Evolutionary conservation across 148 eudicot species (phyloP), one percentile per base, ranked within the genome.

Genomic region (Chenopodium formosanum): DNA sequence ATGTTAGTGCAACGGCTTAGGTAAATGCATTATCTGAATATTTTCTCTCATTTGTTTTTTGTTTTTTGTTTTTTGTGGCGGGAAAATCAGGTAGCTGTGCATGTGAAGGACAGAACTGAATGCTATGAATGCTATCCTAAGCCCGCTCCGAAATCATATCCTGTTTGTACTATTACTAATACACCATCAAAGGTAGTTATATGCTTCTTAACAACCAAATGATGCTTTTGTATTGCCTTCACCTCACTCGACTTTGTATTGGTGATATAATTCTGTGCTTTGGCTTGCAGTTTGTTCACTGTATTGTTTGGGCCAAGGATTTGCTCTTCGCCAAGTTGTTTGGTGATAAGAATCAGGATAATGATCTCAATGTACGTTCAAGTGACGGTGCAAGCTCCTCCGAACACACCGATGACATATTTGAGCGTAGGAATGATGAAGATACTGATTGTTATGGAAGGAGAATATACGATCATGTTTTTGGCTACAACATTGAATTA

Each of bases 291-390:
- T 95, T 94, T 91, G 95, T 96, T 85, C 99, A 96, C 91, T 96
- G 99, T 85, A 92, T 96, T 83, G 99, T 96, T 66, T 94, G 99
- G 99, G 98, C 97, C 64, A 96, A 96, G 86, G 99, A 96, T 40
- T 89, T 96, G 83, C 99, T 96, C 70, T 96, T 96, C 80, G 89
- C 98, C 64, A 96, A 96, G 87, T 83, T 96, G 48, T 92, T 92
- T 86, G 99, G 99, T 75, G 95, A 94, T 81, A 96, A 85, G 85
- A 96, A 96, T 82, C 98, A 90, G 85, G 99, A 89, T 16, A 94
- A 94, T 88, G 99, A 96, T 88, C 88, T 96, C 12, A 96, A 96
- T 87, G 99, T 96, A 74, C 97, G 91, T 58, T 90, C 99, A 77
- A 83, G 86, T 86, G 97, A 91, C 83, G 88, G 93, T 76, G 87